Evolutionary conservation across 192 early-diverging fungal genomes (phyloP), one percentile per base, ranked within the genome.

Genomic region (Coemansia sp.): DNA sequence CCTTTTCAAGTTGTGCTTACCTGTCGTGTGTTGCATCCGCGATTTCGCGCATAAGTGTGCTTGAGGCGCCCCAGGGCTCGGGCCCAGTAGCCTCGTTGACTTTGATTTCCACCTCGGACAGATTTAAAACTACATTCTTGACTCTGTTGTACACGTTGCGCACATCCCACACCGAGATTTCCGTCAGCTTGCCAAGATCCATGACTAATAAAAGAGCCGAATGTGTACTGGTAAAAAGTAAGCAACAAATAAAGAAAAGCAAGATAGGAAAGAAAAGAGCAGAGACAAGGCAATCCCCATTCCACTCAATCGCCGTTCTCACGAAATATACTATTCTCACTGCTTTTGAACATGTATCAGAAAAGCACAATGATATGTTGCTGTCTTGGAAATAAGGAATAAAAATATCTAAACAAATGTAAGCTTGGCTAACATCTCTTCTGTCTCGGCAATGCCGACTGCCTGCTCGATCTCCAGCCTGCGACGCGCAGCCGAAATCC

Each of bases 51-150:
- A 97, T 96, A 21, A 95, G 78, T 12, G 95, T 95, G 52, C 92
- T 91, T 14, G 91, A 91, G n/a, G 96, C 94, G 30, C 95, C 95
- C 95, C 93, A 97, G 12, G 94, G 88, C 63, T 99, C 95, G 64
- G 92, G 90, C 66, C 91, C 95, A 0, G 95, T 98, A 9, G 94
- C 96, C 66, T 96, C 96, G 64, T 90, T 87, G 55, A 94, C 92
- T 65, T 95, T 94, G 61, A 91, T 88, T 85, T 97, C 94, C 85
- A 90, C 93, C 75, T 99, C 97, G 60, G 93, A 92, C 77, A 92
- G 90, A 75, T 98, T 92, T 83, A 96, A 87, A 10, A 98, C 97
- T 1, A 89, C 94, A 84, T 92, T 92, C 82, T 92, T 92, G 71
- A 88, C 87, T 60, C 86, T 88, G 75, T 84, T 86, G 71, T 86